Conservation (phyloP, 176 grass and related monocot genomes). For the Leersia perrieri region DNA sequence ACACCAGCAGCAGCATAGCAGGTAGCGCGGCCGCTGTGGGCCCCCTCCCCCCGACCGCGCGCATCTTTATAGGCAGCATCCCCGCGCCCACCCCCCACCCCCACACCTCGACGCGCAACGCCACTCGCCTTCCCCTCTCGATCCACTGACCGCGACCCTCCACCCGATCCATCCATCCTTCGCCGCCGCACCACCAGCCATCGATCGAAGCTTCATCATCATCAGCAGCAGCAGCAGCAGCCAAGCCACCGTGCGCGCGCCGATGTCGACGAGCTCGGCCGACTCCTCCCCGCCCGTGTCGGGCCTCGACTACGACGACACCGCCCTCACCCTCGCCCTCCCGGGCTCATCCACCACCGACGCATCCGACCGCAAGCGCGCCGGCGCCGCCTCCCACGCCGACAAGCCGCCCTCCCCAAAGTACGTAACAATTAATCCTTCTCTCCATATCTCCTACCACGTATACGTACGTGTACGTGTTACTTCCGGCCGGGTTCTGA, state of each 20-base stretch:
- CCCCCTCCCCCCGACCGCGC: constrained; percentile 31
- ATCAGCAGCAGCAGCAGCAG: not conserved
- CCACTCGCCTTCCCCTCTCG: constrained; percentile 8
- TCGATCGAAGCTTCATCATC: too few species aligned
- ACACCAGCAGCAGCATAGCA: not conserved
- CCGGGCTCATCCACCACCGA: constrained; percentile 35
- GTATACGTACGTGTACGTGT: too few species aligned
- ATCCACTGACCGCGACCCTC: constrained; percentile 37
- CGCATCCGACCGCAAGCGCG: constrained; percentile 28
- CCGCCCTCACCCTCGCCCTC: constrained; percentile 59
- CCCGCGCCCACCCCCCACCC: not conserved
- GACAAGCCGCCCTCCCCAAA: constrained; percentile 41
- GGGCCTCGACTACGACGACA: constrained; percentile 73
- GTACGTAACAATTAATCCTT: not conserved
- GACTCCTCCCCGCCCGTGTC: constrained; percentile 46
- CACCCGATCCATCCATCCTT: not conserved
- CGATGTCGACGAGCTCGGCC: constrained; percentile 47
- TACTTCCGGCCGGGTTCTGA: not conserved
- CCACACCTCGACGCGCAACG: not conserved
- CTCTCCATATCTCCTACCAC: not conserved
- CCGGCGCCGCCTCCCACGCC: constrained; percentile 18
- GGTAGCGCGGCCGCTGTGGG: not conserved
- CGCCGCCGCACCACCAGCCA: too few species aligned
- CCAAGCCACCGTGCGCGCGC: not conserved
- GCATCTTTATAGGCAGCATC: constrained; percentile 53